These are phyloP conservation scores for Wickerhamiella domercqiae DNA, from an alignment of 805 yeast genomes.

Conservation along the genomic window DNA sequence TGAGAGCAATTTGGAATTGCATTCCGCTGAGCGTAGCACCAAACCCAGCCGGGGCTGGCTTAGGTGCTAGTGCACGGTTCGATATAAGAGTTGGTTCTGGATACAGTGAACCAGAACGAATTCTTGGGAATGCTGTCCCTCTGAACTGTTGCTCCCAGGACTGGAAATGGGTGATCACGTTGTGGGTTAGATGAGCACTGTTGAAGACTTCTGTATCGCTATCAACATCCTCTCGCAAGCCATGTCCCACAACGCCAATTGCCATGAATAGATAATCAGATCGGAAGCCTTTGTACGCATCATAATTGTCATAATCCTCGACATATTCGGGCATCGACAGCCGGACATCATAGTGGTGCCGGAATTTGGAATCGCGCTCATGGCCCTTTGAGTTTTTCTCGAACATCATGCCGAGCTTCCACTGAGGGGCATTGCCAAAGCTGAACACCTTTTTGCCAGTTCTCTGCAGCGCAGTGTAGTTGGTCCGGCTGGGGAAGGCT, in stretches of 20 bases:
- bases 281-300: slow-evolving; percentile 67
- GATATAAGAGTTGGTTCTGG: slow-evolving; percentile 15
- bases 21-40: slow-evolving; percentile 44
- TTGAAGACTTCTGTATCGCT: slow-evolving; percentile 32
- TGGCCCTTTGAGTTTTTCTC: slow-evolving; percentile 39
- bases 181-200: slow-evolving; percentile 63
- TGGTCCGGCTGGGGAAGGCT: slow-evolving; percentile 17
- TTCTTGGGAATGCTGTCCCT: slow-evolving; percentile 65
- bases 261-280: slow-evolving; percentile 71
- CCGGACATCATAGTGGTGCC: slow-evolving; percentile 48
- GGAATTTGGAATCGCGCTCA: slow-evolving; percentile 33
- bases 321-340: slow-evolving; percentile 43
- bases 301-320: slow-evolving; percentile 38
- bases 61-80: not conserved
- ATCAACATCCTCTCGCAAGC: slow-evolving; percentile 4
- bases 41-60: slow-evolving; percentile 34
- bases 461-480: slow-evolving; percentile 15
- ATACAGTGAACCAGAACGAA: slow-evolving; percentile 60
- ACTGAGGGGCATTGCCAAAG: slow-evolving; percentile 50
- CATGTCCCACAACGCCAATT: slow-evolving; percentile 27
- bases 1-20: slow-evolving; percentile 58
- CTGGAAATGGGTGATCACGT: slow-evolving; percentile 49
- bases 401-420: slow-evolving; percentile 63
- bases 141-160: slow-evolving; percentile 78
- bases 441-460: slow-evolving; percentile 40